Evolutionary conservation across 805 yeast species (phyloP).

Genomic region (Zygosaccharomyces kombuchaensis): DNA sequence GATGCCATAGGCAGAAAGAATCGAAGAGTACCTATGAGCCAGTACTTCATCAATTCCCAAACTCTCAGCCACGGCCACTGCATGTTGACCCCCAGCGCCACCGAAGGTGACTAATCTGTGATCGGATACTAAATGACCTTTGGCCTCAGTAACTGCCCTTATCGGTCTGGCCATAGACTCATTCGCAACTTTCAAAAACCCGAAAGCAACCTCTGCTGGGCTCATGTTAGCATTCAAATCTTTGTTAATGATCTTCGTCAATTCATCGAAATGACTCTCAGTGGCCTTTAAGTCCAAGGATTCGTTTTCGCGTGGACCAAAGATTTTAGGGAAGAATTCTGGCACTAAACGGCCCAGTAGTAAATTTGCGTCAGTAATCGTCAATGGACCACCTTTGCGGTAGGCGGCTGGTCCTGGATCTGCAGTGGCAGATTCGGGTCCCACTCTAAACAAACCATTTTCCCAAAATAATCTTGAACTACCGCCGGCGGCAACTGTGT

Average conservation of each 20-base stretch:
- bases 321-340: constrained; percentile 72
- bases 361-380: constrained; percentile 81
- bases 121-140: constrained; percentile 59
- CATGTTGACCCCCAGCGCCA: constrained; percentile 93
- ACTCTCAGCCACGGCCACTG: constrained; percentile 65
- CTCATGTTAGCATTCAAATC: constrained; percentile 41
- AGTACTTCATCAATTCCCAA: constrained; percentile 65
- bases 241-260: constrained; percentile 54
- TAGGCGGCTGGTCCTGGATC: constrained; percentile 91
- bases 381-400: constrained; percentile 76
- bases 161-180: constrained; percentile 90
- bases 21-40: constrained; percentile 76
- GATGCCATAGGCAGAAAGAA: constrained; percentile 84
- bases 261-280: constrained; percentile 43
- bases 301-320: constrained; percentile 76
- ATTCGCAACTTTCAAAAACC: constrained; percentile 77
- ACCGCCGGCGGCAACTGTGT: constrained; percentile 84
- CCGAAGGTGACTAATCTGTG: constrained; percentile 82
- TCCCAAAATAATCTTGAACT: constrained; percentile 65
- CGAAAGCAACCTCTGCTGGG: constrained; percentile 68
- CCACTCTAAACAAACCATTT: constrained; percentile 74
- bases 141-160: constrained; percentile 76
- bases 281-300: constrained; percentile 57
- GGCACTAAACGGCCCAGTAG: constrained; percentile 68
- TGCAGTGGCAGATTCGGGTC: constrained; percentile 82